These are phyloP conservation scores for Ogataea methanolica DNA, from an alignment of 805 yeast genomes.

Conservation along the genomic window DNA sequence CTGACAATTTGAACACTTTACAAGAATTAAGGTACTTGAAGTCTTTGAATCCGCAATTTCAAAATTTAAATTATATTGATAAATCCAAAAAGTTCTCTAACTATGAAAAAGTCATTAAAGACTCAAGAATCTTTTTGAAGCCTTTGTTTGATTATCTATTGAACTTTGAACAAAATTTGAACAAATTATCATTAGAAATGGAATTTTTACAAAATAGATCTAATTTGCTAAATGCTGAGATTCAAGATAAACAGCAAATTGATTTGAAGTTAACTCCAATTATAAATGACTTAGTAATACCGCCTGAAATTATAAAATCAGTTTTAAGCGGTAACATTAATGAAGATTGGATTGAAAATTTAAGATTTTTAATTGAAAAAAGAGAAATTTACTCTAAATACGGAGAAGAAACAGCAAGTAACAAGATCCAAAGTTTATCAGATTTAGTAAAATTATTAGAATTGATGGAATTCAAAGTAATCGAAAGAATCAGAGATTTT, in stretches of 20 bases:
- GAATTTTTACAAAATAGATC: slow-evolving; percentile 55
- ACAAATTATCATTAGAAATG: slow-evolving; percentile 54
- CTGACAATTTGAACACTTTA: slow-evolving; percentile 10
- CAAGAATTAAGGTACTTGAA: slow-evolving; percentile 21
- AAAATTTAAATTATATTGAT: slow-evolving; percentile 7
- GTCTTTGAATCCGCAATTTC: slow-evolving; percentile 12
- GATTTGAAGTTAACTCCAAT: slow-evolving; percentile 62
- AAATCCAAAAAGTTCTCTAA: slow-evolving; percentile 20
- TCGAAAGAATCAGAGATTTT: slow-evolving; percentile 73
- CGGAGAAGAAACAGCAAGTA: slow-evolving; percentile 11
- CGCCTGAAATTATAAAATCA: slow-evolving; percentile 63
- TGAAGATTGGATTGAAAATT: slow-evolving; percentile 61
- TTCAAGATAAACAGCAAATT: slow-evolving; percentile 43
- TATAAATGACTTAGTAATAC: slow-evolving; percentile 69
- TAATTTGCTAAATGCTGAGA: slow-evolving; percentile 39
- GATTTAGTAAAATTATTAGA: slow-evolving; percentile 36
- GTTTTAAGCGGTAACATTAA: slow-evolving; percentile 55
- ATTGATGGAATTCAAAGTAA: slow-evolving; percentile 52
- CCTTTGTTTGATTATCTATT: slow-evolving; percentile 52
- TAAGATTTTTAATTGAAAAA: slow-evolving; percentile 55
- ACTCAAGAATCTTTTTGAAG: slow-evolving; percentile 33
- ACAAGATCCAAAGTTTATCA: slow-evolving; percentile 11
- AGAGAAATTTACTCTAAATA: slow-evolving; percentile 46
- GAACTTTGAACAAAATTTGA: slow-evolving; percentile 54
- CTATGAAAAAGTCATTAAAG: slow-evolving; percentile 25